These are phyloP conservation scores for Penicillium flavigenum DNA, from an alignment of 495 filamentous ascomycete species.

Conservation along the genomic window DNA sequence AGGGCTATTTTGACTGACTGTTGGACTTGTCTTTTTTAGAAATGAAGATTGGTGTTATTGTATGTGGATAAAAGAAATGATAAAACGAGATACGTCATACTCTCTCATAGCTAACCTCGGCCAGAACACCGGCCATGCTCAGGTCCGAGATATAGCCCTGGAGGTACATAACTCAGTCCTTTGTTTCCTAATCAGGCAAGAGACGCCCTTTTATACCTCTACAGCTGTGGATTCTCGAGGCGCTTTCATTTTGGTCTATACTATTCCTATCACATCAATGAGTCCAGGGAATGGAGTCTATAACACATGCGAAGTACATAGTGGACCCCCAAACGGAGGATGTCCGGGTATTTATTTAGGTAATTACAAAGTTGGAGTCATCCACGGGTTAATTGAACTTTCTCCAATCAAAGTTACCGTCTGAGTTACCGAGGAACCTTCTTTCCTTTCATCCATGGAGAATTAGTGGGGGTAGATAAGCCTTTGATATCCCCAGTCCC, in stretches of 20 bases:
- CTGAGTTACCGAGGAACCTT: neutral
- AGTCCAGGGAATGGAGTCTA: too few species aligned
- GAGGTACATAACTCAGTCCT: too few species aligned
- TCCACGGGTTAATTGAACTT: neutral
- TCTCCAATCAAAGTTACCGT: neutral
- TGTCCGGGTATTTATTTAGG: neutral
- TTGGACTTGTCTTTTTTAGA: neutral
- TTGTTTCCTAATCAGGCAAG: too few species aligned
- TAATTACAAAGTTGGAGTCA: neutral
- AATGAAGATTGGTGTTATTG: neutral
- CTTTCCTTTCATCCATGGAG: neutral
- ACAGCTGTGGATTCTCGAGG: too few species aligned
- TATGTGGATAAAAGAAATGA: neutral
- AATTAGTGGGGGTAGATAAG: conserved; percentile 10
- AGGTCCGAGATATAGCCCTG: neutral
- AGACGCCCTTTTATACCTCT: too few species aligned
- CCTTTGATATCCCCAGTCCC: neutral
- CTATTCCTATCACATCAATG: too few species aligned
- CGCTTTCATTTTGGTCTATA: too few species aligned
- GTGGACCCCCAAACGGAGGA: neutral
- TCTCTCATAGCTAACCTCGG: neutral
- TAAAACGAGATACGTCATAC: neutral
- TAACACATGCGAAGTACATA: neutral
- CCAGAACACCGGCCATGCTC: neutral
- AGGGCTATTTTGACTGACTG: neutral